Percentiles rank a stretch among this genome's conserved stretches.
phyloP scores from a whole-genome alignment of 2,329 filamentous ascomycete genomes.

The Diaporthe sp. region DNA sequence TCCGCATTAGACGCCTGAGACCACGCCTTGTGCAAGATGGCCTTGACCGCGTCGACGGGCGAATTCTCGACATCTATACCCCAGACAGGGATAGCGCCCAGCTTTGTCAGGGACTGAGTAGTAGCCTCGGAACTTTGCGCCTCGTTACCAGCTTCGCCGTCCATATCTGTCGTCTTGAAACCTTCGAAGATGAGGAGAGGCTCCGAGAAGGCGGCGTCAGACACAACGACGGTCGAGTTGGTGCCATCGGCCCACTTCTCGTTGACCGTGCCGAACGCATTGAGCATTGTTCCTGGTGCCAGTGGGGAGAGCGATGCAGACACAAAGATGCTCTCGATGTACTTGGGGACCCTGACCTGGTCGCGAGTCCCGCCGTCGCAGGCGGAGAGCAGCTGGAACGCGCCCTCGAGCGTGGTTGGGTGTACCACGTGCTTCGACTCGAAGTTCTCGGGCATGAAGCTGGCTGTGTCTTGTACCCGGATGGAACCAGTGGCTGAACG shows the following conservation, averaged over 20 bases:
- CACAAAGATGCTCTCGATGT: conserved; percentile 26
- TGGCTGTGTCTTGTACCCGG: conserved; percentile 1
- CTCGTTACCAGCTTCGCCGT: background rate
- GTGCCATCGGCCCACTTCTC: conserved; percentile 34
- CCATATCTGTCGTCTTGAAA: conserved; percentile 10
- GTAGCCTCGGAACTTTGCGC: background rate
- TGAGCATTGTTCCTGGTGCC: conserved; percentile 14
- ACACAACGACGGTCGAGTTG: conserved; percentile 25
- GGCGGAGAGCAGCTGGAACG: conserved; percentile 17
- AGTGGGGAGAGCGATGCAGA: background rate
- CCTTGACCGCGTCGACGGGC: background rate
- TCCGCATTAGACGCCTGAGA: background rate
- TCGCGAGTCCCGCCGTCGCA: background rate
- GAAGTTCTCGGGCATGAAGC: conserved; percentile 17
- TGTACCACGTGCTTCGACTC: conserved; percentile 25
- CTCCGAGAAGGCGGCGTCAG: background rate
- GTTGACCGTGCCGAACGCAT: conserved; percentile 6
- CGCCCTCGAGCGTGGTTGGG: conserved; percentile 19
- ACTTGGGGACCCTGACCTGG: conserved; percentile 23
- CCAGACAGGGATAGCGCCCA: conserved; percentile 13
- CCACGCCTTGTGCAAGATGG: conserved; percentile 5
- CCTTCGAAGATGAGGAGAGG: conserved; percentile 28
- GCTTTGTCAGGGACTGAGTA: conserved; percentile 10
- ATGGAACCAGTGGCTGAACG: background rate
- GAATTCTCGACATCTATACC: conserved; percentile 22